Percentiles rank a stretch among this genome's conserved stretches.
Evolutionary conservation across 78 protist species (phyloP).

Genomic region (Polysphondylium violaceum): DNA sequence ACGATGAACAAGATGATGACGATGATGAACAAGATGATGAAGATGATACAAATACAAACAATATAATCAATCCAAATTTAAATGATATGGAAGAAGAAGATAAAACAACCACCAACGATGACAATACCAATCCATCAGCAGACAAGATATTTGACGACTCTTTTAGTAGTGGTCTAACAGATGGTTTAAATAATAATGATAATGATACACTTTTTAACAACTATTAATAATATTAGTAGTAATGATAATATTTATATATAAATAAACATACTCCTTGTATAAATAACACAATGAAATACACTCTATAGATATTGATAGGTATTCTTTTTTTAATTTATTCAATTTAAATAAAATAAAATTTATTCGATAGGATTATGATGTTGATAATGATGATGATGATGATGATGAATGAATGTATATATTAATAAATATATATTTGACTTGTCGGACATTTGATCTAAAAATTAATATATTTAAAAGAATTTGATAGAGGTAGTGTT

Average conservation of each 20-base stretch:
- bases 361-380: too few species aligned
- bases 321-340: too few species aligned
- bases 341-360: too few species aligned
- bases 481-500: slow-evolving; percentile 38
- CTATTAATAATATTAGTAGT: neutral
- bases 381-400: neutral
- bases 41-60: neutral
- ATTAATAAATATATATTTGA: neutral
- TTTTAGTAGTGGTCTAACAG: neutral
- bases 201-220: neutral
- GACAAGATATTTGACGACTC: neutral
- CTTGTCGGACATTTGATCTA: neutral
- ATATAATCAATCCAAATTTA: neutral
- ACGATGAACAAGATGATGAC: slow-evolving; percentile 24
- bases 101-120: neutral
- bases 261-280: too few species aligned
- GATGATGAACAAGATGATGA: slow-evolving; percentile 6
- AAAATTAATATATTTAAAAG: slow-evolving; percentile 30
- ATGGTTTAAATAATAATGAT: neutral
- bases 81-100: neutral
- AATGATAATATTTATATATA: neutral
- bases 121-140: neutral
- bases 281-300: neutral
- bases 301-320: neutral
- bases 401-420: neutral